A percentile compares a stretch with the other conserved stretches of the same genome.
Conservation (phyloP, 2,329 filamentous ascomycete species). For the Teratosphaeria zuluensis region DNA sequence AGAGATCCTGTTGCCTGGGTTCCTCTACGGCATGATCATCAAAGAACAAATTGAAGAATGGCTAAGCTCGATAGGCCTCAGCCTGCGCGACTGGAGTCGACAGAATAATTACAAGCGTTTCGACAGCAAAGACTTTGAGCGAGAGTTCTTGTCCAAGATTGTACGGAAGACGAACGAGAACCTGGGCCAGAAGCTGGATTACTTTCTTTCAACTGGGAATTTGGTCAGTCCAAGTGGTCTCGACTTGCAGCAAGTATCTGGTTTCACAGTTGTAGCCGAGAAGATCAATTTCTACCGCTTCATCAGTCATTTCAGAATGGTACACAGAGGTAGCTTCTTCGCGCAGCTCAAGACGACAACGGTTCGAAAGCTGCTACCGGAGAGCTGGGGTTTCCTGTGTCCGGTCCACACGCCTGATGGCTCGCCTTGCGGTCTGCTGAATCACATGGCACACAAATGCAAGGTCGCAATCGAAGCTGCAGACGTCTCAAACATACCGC, state of each 20-base stretch:
- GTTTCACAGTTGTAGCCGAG: slow-evolving; percentile 93
- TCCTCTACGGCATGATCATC: slow-evolving; percentile 87
- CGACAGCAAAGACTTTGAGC: slow-evolving; percentile 63
- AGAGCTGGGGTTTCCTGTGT: slow-evolving; percentile 97
- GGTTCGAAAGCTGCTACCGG: slow-evolving; percentile 86
- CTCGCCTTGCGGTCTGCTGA: slow-evolving; percentile 84
- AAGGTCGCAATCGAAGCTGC: slow-evolving; percentile 68
- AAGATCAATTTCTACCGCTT: slow-evolving; percentile 99
- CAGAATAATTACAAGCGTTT: slow-evolving; percentile 50
- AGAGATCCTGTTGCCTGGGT: slow-evolving; percentile 85
- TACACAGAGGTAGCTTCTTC: slow-evolving; percentile 98
- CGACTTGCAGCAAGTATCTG: slow-evolving; percentile 87
- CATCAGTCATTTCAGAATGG: slow-evolving; percentile 98
- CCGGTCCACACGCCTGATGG: slow-evolving; percentile 97
- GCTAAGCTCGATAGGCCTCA: slow-evolving; percentile 50
- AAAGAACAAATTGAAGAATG: slow-evolving; percentile 93
- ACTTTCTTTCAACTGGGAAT: slow-evolving; percentile 94
- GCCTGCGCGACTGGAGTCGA: slow-evolving; percentile 43
- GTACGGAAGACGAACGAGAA: slow-evolving; percentile 80
- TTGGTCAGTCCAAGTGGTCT: slow-evolving; percentile 82
- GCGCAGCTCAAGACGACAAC: slow-evolving; percentile 95
- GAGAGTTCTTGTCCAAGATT: slow-evolving; percentile 69
- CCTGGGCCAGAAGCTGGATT: slow-evolving; percentile 76
- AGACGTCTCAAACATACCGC: slow-evolving; percentile 65
- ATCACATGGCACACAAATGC: slow-evolving; percentile 93